phyloP scores from a whole-genome alignment of 177 flowering plant species.

The Tripterygium wilfordii region DNA sequence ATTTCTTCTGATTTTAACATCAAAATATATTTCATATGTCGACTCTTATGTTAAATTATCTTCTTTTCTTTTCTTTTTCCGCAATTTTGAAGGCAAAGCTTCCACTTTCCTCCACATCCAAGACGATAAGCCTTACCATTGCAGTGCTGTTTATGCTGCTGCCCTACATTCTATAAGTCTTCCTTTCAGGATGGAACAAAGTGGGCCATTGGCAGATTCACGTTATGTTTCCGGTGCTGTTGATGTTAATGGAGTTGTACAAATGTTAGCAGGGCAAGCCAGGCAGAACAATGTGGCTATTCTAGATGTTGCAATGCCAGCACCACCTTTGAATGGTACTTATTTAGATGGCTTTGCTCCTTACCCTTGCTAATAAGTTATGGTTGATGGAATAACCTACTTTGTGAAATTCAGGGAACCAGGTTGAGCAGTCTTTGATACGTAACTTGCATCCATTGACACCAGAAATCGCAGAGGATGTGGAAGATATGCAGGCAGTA shows the following conservation, averaged over 20 bases:
- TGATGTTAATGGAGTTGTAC: conserved; percentile 46
- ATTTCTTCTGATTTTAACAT: no score
- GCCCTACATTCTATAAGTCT: conserved; percentile 71
- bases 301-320: conserved; percentile 86
- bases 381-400: not conserved
- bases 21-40: not conserved
- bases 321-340: conserved; percentile 61
- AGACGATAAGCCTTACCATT: conserved; percentile 67
- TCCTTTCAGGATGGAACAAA: conserved; percentile 68
- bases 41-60: not conserved
- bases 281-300: conserved; percentile 68
- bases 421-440: conserved; percentile 29
- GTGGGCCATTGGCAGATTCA: conserved; percentile 42
- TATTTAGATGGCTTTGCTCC: conserved; percentile 2
- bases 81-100: conserved; percentile 46
- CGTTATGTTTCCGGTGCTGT: conserved; percentile 46
- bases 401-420: conserved; percentile 35
- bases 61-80: not conserved
- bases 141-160: conserved; percentile 92
- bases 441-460: conserved; percentile 61
- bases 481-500: conserved; percentile 59
- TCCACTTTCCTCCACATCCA: conserved; percentile 43
- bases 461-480: conserved; percentile 59
- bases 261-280: conserved; percentile 64
- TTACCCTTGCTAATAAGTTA: not conserved